Percentiles rank a stretch among this genome's conserved stretches.
phyloP scores from a whole-genome alignment of 768 basidiomycete genomes.

The Boletus bicolor region DNA sequence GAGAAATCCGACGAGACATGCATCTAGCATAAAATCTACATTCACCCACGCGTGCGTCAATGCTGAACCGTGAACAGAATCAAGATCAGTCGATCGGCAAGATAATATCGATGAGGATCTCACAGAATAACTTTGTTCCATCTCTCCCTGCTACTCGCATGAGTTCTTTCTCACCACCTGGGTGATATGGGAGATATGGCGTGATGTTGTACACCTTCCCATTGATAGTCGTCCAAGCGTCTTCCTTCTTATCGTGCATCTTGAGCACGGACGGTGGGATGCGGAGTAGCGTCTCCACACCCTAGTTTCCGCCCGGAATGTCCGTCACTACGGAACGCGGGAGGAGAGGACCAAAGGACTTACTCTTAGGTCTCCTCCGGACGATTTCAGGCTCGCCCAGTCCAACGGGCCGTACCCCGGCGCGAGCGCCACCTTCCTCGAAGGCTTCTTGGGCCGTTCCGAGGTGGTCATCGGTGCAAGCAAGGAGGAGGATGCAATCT shows the following conservation, averaged over 20 bases:
- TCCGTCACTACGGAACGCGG: background rate
- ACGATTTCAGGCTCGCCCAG: conserved; percentile 87
- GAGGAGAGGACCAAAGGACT: conserved; percentile 17
- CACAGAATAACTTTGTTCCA: conserved; percentile 92
- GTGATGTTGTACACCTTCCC: conserved; percentile 98
- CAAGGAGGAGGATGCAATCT: conserved; percentile 40
- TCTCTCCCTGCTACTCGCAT: conserved; percentile 95
- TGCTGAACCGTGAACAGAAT: conserved; percentile 42
- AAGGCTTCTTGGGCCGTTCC: conserved; percentile 52
- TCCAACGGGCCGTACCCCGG: conserved; percentile 92
- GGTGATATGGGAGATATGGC: conserved; percentile 86
- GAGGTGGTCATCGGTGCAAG: conserved; percentile 62
- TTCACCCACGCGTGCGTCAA: conserved; percentile 96
- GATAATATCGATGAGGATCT: conserved; percentile 23
- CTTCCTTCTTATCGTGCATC: conserved; percentile 74
- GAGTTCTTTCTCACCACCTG: conserved; percentile 90
- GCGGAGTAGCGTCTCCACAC: conserved; percentile 62
- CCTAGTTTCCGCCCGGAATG: conserved; percentile 41
- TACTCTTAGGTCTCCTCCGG: conserved; percentile 77
- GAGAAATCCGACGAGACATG: conserved; percentile 88
- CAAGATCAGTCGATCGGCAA: conserved; percentile 2
- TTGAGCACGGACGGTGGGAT: conserved; percentile 77
- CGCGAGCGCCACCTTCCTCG: conserved; percentile 82
- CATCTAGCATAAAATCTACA: conserved; percentile 92
- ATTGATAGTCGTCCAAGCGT: conserved; percentile 91